Base-by-base conservation (phyloP, 1,139 yeast species). In the Candida anutae region DNA sequence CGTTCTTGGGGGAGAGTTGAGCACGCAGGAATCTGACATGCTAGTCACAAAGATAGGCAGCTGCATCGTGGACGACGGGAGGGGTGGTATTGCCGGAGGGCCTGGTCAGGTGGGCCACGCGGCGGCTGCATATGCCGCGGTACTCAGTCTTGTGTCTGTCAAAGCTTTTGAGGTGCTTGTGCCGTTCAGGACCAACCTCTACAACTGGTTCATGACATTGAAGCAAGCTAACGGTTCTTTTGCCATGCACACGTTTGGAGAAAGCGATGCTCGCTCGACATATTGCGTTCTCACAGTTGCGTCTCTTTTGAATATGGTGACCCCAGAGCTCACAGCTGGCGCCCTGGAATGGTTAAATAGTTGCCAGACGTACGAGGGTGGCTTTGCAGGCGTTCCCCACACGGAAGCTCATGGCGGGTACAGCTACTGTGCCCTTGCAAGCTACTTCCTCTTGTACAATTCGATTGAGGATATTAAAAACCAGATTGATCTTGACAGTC, bases 371-470 rank as follows among this genome's bases (percentile, higher is more conserved):
- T 88, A 72, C 51, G 98, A 93, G 55, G 98, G 99, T 15, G 98
- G 98, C 0, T 83, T 88, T 55, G 83, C 90, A 2, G 95, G 94
- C 1, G 62, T 65, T 8, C 88, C 94, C 0, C 58, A 58, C 6
- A 78, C 83, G 28, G 99, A 93, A 51, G 97, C 97, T 0, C 99
- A 93, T 50, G 98, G 97, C 2, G 99, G 98, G 0, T 90, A 90
- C 50, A 76, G 97, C 0, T 93, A 73, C 48, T 90, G 98, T 58
- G 94, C 90, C 0, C 55, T 84, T 6, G 95, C 95, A 0, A 69
- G 83, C 8, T 58, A 83, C 25, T 69, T 75, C 38, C 43, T 79
- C 3, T 34, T 61, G 3, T 43, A 73, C 16, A 61, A 62, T 32
- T 44, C 63, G 30, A 28, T 22, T 4, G 23, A 33, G 3, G 33